Evolutionary conservation across 352 stramenopile species (phyloP).

Genomic region (Phytophthora nicotianae): DNA sequence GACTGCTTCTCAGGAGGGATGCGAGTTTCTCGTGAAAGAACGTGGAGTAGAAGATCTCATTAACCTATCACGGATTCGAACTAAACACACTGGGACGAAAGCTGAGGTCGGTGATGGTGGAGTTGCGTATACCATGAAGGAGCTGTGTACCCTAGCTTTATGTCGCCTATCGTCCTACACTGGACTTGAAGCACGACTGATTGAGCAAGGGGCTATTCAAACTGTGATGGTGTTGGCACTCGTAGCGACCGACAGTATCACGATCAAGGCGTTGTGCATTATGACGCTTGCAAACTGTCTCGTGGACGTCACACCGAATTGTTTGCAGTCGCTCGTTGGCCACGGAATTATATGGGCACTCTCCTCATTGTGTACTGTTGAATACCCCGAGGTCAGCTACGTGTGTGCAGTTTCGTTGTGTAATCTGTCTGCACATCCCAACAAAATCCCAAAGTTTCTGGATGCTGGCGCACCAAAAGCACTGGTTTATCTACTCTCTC

Average conservation of each 20-base stretch:
- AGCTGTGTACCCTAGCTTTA: slow-evolving; percentile 73
- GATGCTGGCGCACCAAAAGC: slow-evolving; percentile 69
- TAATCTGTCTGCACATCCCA: slow-evolving; percentile 65
- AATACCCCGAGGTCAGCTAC: slow-evolving; percentile 57
- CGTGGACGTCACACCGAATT: slow-evolving; percentile 58
- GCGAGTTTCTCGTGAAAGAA: slow-evolving; percentile 77
- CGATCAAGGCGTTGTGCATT: slow-evolving; percentile 75
- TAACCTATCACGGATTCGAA: slow-evolving; percentile 54
- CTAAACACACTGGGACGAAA: slow-evolving; percentile 29
- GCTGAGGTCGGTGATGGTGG: slow-evolving; percentile 6
- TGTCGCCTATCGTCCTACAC: slow-evolving; percentile 72
- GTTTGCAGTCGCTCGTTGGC: slow-evolving; percentile 65
- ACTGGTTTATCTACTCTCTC: slow-evolving; percentile 64
- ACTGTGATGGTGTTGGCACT: slow-evolving; percentile 75
- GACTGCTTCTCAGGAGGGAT: slow-evolving; percentile 67
- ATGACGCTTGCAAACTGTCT: slow-evolving; percentile 83
- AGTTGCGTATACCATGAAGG: slow-evolving; percentile 49
- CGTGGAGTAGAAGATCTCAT: slow-evolving; percentile 74
- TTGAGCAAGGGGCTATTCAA: slow-evolving; percentile 77
- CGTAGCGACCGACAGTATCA: slow-evolving; percentile 63
- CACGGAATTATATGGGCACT: slow-evolving; percentile 82
- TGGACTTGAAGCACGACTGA: slow-evolving; percentile 61
- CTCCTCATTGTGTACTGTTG: slow-evolving; percentile 61
- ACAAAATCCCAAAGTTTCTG: slow-evolving; percentile 69
- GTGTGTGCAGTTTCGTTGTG: slow-evolving; percentile 78